A percentile compares a stretch with the other conserved stretches of the same genome.
Conservation (phyloP, 495 filamentous ascomycete species). For the Penicillium dipodomyicola region DNA sequence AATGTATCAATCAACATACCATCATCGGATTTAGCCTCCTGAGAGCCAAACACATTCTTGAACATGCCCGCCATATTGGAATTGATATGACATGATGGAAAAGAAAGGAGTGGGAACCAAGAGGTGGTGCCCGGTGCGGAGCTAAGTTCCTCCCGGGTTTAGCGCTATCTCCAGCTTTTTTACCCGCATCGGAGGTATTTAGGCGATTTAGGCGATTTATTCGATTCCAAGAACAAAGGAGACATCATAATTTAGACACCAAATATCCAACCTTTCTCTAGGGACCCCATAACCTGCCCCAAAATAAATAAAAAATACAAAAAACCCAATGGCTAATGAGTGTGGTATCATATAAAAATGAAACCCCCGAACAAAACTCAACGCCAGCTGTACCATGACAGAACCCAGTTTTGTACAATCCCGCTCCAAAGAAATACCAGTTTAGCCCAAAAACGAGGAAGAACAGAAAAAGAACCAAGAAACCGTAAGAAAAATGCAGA, state of each 20-base stretch:
- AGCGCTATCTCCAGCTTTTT: slow-evolving; percentile 30
- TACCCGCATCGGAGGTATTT: slow-evolving; percentile 3
- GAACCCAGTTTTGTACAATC: slow-evolving; percentile 29
- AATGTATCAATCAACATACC: slow-evolving; percentile 45
- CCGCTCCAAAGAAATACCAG: slow-evolving; percentile 21
- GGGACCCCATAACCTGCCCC: not conserved
- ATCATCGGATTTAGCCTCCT: slow-evolving; percentile 56
- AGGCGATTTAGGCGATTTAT: not conserved
- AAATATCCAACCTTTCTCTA: slow-evolving; percentile 10
- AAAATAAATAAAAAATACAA: slow-evolving; percentile 16
- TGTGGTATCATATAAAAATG: slow-evolving; percentile 31
- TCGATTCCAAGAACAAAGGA: not conserved
- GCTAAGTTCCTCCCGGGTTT: slow-evolving; percentile 29
- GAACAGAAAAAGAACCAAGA: slow-evolving; percentile 13
- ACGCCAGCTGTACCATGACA: slow-evolving; percentile 19
- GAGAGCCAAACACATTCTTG: slow-evolving; percentile 64
- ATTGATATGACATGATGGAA: slow-evolving; percentile 22
- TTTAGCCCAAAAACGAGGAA: slow-evolving; percentile 9
- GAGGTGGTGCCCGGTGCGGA: slow-evolving; percentile 17
- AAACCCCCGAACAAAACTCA: slow-evolving; percentile 18
- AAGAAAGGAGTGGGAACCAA: slow-evolving; percentile 32
- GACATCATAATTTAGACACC: slow-evolving; percentile 2
- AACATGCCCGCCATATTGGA: slow-evolving; percentile 63
- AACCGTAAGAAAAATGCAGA: slow-evolving; percentile 5
- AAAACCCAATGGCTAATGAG: slow-evolving; percentile 18